Evolutionary conservation across 139 green algal genomes (phyloP).

Genomic region (Pseudopediastrum boryanum): DNA sequence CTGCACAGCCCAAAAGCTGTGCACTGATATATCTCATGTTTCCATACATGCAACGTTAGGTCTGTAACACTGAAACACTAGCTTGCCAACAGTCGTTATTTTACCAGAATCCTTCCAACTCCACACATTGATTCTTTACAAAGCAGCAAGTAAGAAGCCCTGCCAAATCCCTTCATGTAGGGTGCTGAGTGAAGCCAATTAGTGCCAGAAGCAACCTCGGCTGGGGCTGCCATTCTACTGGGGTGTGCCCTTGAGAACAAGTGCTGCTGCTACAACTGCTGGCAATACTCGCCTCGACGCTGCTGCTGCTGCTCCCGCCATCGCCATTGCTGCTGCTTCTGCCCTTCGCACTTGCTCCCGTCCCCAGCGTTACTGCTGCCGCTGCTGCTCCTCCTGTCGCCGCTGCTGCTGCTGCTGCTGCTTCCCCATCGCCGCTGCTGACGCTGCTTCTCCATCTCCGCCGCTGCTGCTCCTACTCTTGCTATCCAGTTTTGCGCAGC

Average conservation of each 20-base stretch:
- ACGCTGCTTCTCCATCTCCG: background rate
- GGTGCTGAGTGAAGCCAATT: no score
- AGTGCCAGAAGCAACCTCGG: background rate
- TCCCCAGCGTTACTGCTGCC: background rate
- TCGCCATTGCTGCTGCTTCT: background rate
- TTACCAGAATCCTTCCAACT: no score
- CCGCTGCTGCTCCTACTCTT: background rate
- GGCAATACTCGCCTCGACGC: background rate
- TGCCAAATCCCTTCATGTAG: no score
- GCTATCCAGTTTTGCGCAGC: background rate
- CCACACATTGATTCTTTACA: no score
- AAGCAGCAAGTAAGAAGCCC: no score
- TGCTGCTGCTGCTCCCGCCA: background rate
- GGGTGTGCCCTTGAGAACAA: background rate
- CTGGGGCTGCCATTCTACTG: background rate
- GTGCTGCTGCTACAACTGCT: background rate
- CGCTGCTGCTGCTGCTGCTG: background rate
- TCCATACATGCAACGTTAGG: no score
- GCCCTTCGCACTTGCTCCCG: background rate
- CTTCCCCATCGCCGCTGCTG: background rate
- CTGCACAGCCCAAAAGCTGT: no score
- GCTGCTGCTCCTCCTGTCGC: background rate
- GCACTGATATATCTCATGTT: no score
- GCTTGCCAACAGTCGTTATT: no score
- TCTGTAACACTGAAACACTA: no score